Evolutionary conservation across 495 filamentous ascomycete genomes (phyloP).

Genomic region (Penicillium paradoxum): DNA sequence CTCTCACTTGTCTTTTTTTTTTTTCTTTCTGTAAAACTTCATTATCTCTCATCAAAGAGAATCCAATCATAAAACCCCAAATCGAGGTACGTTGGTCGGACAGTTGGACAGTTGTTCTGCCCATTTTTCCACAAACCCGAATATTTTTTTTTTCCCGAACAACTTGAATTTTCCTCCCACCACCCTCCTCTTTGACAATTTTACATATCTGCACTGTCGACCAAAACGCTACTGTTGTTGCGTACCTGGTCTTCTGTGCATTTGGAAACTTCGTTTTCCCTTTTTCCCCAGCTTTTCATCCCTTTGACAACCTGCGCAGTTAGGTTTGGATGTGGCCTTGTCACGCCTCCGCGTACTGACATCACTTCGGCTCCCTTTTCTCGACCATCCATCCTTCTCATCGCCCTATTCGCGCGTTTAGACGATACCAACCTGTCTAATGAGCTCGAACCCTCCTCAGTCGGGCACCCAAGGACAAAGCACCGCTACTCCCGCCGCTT

Average conservation of each 20-base stretch:
- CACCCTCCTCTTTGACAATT: constrained; percentile 5
- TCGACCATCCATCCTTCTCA: neutral
- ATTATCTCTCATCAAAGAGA: neutral
- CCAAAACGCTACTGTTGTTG: constrained; percentile 25
- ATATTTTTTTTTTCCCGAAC: constrained; percentile 23
- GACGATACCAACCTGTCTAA: constrained; percentile 42
- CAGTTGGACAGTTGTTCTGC: neutral
- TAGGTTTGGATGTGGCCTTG: constrained; percentile 34
- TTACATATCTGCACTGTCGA: constrained; percentile 9
- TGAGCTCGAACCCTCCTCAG: constrained; percentile 48
- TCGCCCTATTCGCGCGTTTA: constrained; percentile 26
- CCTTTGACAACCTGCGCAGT: constrained; percentile 18
- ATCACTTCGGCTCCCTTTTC: constrained; percentile 21
- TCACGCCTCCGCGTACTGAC: constrained; percentile 29
- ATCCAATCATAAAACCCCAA: no score
- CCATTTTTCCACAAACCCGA: constrained; percentile 11
- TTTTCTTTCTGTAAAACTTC: neutral
- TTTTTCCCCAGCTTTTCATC: constrained; percentile 25
- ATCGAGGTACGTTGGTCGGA: constrained; percentile 3
- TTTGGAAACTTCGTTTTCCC: constrained; percentile 10
- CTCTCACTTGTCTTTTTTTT: no score
- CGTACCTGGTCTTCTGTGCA: constrained; percentile 23
- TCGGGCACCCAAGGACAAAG: constrained; percentile 50
- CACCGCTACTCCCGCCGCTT: constrained; percentile 37
- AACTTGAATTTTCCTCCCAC: constrained; percentile 20